phyloP scores from a whole-genome alignment of 1,139 yeast genomes.

The Yarrowia galli region DNA sequence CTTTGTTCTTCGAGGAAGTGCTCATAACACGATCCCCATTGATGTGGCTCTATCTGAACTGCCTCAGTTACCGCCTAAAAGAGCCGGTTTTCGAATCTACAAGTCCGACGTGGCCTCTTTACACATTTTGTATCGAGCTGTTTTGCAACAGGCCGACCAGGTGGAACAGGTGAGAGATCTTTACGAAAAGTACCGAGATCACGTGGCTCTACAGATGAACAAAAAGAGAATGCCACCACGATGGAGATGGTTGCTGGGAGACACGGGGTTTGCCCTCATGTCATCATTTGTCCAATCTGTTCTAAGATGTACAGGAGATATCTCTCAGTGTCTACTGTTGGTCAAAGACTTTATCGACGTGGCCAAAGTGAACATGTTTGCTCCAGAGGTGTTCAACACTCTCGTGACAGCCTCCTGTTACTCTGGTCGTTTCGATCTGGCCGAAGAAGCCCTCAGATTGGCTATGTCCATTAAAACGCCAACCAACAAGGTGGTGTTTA shows the following conservation, averaged over 20 bases:
- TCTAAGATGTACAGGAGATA: slow-evolving; percentile 5
- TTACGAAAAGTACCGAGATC: slow-evolving; percentile 24
- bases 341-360: slow-evolving; percentile 9
- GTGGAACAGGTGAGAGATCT: slow-evolving; percentile 15
- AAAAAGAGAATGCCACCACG: background rate
- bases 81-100: background rate
- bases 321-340: slow-evolving; percentile 16
- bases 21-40: background rate
- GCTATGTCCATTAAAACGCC: slow-evolving; percentile 13
- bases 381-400: slow-evolving; percentile 31
- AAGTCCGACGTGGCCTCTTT: slow-evolving; percentile 12
- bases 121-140: slow-evolving; percentile 20
- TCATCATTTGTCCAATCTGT: background rate
- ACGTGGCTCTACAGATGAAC: background rate
- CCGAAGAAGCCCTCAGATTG: slow-evolving; percentile 14
- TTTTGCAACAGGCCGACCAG: slow-evolving; percentile 7
- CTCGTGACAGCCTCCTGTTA: slow-evolving; percentile 14
- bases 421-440: slow-evolving; percentile 16
- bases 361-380: slow-evolving; percentile 26
- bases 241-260: background rate
- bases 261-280: slow-evolving; percentile 13
- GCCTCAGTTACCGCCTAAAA: background rate
- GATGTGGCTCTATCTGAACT: slow-evolving; percentile 6
- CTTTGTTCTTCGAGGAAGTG: slow-evolving; percentile 19
- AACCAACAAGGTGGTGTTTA: slow-evolving; percentile 33